phyloP scores from a whole-genome alignment of 2,329 filamentous ascomycete species.

The Sarocladium kiliense region DNA sequence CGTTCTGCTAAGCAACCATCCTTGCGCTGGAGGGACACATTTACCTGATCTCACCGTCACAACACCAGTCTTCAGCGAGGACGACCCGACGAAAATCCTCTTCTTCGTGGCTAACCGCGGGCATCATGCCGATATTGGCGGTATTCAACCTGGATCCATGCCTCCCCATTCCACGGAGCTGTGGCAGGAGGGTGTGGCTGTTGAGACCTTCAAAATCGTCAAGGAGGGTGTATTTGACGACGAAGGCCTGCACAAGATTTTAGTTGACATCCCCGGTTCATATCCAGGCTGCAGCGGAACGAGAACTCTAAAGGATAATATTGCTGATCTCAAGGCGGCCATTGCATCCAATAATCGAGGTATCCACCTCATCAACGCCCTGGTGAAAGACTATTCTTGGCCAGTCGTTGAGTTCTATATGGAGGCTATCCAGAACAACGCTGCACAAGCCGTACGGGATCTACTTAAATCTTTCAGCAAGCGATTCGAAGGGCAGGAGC shows the following conservation, averaged over 20 bases:
- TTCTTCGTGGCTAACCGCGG: conserved; percentile 28
- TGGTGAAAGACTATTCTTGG: conserved; percentile 75
- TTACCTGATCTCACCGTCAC: conserved; percentile 31
- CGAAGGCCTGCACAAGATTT: conserved; percentile 56
- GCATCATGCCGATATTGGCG: conserved; percentile 34
- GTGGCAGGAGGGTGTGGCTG: conserved; percentile 53
- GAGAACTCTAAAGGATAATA: conserved; percentile 72
- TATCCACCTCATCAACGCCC: conserved; percentile 66
- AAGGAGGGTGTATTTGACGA: conserved; percentile 21
- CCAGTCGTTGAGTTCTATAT: conserved; percentile 79
- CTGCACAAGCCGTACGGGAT: conserved; percentile 68
- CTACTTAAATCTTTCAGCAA: conserved; percentile 65
- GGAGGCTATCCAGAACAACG: conserved; percentile 75
- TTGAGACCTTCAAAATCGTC: conserved; percentile 34
- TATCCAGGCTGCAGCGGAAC: conserved; percentile 43
- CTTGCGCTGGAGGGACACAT: conserved; percentile 28
- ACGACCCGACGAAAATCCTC: conserved; percentile 22
- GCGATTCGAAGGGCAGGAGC: conserved; percentile 14
- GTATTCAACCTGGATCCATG: conserved; percentile 71
- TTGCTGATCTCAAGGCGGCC: conserved; percentile 82
- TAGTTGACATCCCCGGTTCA: conserved; percentile 29
- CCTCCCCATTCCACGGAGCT: conserved; percentile 60
- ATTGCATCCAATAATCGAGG: conserved; percentile 83
- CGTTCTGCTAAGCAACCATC: conserved; percentile 27
- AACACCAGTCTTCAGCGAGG: conserved; percentile 22